These are phyloP conservation scores for Hibiscus trionum DNA, from an alignment of 345 rosid genomes.

Conservation along the genomic window DNA sequence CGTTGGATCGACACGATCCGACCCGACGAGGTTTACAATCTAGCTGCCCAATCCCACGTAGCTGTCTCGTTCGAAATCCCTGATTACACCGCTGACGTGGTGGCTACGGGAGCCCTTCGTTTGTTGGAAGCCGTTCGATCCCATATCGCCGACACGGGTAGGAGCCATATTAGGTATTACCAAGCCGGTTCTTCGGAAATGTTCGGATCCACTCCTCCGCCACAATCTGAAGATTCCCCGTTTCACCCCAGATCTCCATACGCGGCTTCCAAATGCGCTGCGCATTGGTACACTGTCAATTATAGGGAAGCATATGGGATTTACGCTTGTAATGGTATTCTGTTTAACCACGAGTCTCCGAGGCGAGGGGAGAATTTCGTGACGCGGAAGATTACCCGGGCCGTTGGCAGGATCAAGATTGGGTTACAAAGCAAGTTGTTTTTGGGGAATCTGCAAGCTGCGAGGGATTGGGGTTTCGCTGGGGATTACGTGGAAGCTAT, in stretches of 20 bases:
- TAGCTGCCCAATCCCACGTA: conserved; percentile 94
- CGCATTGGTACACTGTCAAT: conserved; percentile 96
- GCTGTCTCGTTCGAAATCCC: conserved; percentile 96
- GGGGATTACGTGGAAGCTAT: conserved; percentile 96
- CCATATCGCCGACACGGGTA: conserved; percentile 60
- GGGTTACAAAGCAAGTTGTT: conserved; percentile 79
- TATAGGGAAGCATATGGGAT: conserved; percentile 89
- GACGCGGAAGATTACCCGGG: conserved; percentile 89
- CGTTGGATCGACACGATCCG: conserved; percentile 85
- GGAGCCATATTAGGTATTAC: conserved; percentile 57
- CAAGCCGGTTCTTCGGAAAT: conserved; percentile 97
- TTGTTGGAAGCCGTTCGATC: conserved; percentile 93
- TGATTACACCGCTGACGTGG: conserved; percentile 94
- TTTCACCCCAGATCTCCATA: conserved; percentile 97
- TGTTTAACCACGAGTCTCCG: conserved; percentile 92
- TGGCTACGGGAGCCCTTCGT: conserved; percentile 90
- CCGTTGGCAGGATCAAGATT: conserved; percentile 78
- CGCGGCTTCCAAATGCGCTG: conserved; percentile 89
- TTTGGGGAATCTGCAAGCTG: conserved; percentile 75
- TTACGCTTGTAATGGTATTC: conserved; percentile 81
- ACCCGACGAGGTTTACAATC: conserved; percentile 90
- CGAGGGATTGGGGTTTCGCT: conserved; percentile 94
- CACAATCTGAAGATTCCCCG: conserved; percentile 64
- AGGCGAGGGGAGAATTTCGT: conserved; percentile 91
- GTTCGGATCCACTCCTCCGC: conserved; percentile 95